A percentile compares a stretch with the other conserved stretches of the same genome.
phyloP scores from a whole-genome alignment of 345 rosid genomes.

The Brassica rapa region DNA sequence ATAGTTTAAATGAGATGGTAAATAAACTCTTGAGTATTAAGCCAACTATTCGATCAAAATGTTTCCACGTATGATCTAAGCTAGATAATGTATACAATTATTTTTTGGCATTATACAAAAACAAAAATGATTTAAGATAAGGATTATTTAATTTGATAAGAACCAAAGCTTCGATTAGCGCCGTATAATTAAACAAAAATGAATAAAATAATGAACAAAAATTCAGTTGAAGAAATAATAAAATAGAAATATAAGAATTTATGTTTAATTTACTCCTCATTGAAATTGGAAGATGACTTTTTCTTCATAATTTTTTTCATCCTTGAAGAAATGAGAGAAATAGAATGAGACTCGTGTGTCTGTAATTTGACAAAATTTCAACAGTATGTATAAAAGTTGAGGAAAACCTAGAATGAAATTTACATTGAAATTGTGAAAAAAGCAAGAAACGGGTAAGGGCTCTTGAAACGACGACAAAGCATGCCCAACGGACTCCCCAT shows the following conservation, averaged over 20 bases:
- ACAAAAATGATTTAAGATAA: constrained; percentile 17
- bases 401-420: neutral
- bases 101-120: neutral
- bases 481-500: constrained; percentile 46
- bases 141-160: neutral
- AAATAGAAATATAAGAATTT: neutral
- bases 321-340: too few species aligned
- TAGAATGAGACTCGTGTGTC: neutral
- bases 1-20: neutral
- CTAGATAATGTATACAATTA: neutral
- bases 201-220: too few species aligned
- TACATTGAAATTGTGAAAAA: neutral
- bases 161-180: neutral
- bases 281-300: neutral
- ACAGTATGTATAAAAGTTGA: neutral
- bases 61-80: neutral
- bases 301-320: too few species aligned
- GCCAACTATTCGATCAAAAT: neutral
- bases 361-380: too few species aligned
- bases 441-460: constrained; percentile 27
- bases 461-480: constrained; percentile 45
- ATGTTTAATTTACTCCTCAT: neutral
- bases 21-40: neutral
- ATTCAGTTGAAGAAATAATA: neutral
- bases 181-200: too few species aligned